Evolutionary conservation across 345 rosid species (phyloP).

Genomic region (Eucalyptus tenuipes): DNA sequence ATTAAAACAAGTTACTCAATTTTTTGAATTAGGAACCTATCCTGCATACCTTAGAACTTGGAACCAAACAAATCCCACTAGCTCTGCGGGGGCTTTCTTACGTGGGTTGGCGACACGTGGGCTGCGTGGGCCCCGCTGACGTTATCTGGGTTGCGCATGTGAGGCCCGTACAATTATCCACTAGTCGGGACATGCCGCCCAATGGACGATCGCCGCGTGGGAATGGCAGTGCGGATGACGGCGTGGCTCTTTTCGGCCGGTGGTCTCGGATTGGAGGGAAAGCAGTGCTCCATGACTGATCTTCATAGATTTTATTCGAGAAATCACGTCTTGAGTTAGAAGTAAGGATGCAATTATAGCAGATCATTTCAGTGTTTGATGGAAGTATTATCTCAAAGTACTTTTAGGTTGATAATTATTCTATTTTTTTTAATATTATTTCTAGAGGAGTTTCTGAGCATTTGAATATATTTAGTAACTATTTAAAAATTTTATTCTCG

Average conservation of each 20-base stretch:
- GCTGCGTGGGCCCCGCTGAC: neutral
- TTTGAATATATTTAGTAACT: too few species aligned
- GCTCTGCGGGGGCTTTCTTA: neutral
- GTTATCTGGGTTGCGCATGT: neutral
- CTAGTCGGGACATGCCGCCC: neutral
- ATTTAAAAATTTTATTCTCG: rapidly evolving
- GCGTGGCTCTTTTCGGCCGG: neutral
- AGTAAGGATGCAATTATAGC: neutral
- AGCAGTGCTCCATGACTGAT: neutral
- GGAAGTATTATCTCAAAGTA: neutral
- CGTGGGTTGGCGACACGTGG: neutral
- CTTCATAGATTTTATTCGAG: neutral
- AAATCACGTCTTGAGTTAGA: neutral
- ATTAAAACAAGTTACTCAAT: too few species aligned
- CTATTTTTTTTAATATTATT: too few species aligned
- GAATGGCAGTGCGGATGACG: neutral
- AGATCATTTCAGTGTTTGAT: neutral
- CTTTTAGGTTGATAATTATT: too few species aligned
- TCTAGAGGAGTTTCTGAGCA: too few species aligned
- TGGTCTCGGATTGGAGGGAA: neutral
- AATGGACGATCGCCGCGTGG: neutral
- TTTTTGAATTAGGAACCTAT: too few species aligned
- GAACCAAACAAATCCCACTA: too few species aligned
- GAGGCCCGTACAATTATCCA: neutral
- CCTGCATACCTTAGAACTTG: rapidly evolving